A percentile compares a stretch with the other conserved stretches of the same genome.
Evolutionary conservation across 768 basidiomycete species (phyloP).

Genomic region (Russula emetica): DNA sequence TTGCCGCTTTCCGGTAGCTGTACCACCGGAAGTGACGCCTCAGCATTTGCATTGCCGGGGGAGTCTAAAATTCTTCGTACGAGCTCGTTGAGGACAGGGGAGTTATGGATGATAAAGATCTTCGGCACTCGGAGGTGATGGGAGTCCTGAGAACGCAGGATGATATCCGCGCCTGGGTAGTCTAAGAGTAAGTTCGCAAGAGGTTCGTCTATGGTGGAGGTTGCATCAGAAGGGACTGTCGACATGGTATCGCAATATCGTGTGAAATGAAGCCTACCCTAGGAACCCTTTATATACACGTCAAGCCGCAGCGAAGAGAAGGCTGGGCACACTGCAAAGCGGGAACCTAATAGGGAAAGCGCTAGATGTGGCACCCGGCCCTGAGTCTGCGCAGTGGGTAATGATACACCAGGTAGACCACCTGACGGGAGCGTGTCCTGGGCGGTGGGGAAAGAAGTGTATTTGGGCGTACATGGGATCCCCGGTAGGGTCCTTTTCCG

Average conservation of each 20-base stretch:
- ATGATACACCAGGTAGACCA: too few species aligned
- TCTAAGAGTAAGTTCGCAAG: background rate
- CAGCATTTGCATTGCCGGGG: background rate
- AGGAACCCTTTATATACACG: background rate
- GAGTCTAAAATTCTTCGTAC: background rate
- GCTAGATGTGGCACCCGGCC: too few species aligned
- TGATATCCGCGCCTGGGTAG: slow-evolving; percentile 15
- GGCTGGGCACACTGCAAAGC: background rate
- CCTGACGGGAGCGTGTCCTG: too few species aligned
- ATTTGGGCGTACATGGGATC: too few species aligned
- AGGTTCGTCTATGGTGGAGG: background rate
- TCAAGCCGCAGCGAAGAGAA: background rate
- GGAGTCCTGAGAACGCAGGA: background rate
- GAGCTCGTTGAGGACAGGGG: background rate
- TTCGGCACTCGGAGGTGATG: background rate
- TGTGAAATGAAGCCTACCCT: background rate
- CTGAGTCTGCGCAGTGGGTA: background rate
- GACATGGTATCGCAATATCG: background rate
- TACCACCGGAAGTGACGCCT: background rate
- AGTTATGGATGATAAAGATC: background rate
- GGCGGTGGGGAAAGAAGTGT: too few species aligned
- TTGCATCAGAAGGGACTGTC: background rate
- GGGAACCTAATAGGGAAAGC: too few species aligned
- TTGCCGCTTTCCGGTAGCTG: background rate
- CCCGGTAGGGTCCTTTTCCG: too few species aligned